Base-by-base conservation (phyloP, 805 yeast species). In the Kluyveromyces siamensis region DNA sequence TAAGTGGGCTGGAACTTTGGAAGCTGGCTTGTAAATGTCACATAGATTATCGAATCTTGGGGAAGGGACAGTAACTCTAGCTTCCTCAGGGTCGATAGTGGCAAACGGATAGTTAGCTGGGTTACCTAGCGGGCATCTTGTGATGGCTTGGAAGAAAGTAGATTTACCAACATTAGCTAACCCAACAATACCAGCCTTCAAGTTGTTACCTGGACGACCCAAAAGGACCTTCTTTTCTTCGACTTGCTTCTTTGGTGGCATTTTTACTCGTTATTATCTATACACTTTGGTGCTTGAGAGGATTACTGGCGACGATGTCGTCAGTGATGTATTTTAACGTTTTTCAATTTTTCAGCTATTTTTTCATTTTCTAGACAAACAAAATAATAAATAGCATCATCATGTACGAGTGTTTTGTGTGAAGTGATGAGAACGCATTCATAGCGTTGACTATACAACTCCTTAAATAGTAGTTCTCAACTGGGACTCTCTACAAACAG, bases 71-170 rank as follows among this genome's bases (percentile, higher is more conserved):
- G 83, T 80, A 48, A 91, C 96, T 67, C 95, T 81, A 43, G 98
- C 96, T 73, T 91, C 96, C 73, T 93, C 98, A 48, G 99, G 98
- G 59, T 91, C 96, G 66, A 88, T 88, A 49, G 99, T 91, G 40
- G 99, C 99, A 67, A 88, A 91, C 25, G 99, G 99, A 68, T 90
- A 91, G 70, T 91, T 91, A 50, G 98, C 99, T 49, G 99, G 98
- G 73, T 78, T 89, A 54, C 99, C 98, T 57, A 93, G 73, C 44
- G 90, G 88, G 58, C 90, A 87, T 71, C 83, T 81, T 49, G 98
- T 91, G 63, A 93, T 85, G 49, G 96, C 96, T 71, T 93, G 98
- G 80, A 91, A 91, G 69, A 91, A 89, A 8, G 98, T 91, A 13
- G 96, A 88, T 70, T 93, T 93, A 61, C 99, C 99, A 55, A 91